Base-by-base conservation (phyloP, 805 yeast genomes). In the Candida ipomoeae region DNA sequence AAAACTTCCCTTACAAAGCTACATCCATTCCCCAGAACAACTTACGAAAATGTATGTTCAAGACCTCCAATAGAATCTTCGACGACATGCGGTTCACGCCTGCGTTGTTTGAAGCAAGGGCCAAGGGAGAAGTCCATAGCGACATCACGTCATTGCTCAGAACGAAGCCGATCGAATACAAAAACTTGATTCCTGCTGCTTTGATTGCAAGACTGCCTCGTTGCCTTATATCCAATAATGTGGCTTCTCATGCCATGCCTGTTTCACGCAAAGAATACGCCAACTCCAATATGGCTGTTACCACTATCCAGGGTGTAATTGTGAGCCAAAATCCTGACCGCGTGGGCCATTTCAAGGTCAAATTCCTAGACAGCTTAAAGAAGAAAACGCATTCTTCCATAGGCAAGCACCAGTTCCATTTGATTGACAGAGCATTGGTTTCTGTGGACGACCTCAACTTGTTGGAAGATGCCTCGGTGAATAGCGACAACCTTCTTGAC, bases 61-160 rank as follows among this genome's bases (percentile, higher is more conserved):
- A 86, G 58, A 85, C 92, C 0, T 66, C 84, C 5, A 86, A 86
- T 58, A 70, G 92, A 48, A 70, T 87, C 18, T 57, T 85, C 20
- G 89, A 84, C 62, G 92, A 86, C 59, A 61, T 86, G 31, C 68
- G 54, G 45, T 55, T 53, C 48, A 54, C 65, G 10, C 56, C 62
- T 10, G 60, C 61, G 26, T 54, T 52, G 26, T 36, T 45, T 7
- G 42, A 41, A 20, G 15, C 26, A 17, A 52, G 42, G 39, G 34
- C 29, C 7, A 33, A 36, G 10, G 32, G 32, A 10, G 43, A 45
- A 18, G 14, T 31, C 2, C 10, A 37, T 32, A 18, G 34, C 37
- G 48, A 52, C 29, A 40, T 50, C 15, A 39, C 41, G n/a, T 50
- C 55, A 42, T 57, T 73, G 18, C 61, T 73, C 32, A 58, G 57